Evolutionary conservation across 208 protist species (phyloP), one percentile per base, ranked within the genome.

Genomic region (Angomonas deanei): DNA sequence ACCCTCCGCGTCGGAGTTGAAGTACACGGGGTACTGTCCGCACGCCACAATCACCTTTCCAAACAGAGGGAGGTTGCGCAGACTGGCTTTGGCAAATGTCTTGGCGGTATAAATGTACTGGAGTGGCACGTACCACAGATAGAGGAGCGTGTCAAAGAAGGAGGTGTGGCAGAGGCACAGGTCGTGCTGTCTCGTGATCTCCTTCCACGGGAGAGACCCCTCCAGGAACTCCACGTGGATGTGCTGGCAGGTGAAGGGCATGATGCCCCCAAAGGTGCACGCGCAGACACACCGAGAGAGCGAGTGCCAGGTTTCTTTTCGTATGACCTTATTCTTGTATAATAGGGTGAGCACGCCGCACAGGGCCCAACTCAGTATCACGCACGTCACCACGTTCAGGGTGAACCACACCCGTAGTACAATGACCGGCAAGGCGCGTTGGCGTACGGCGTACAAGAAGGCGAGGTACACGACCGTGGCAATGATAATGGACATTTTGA

Each of bases 11-110:
- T 82, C 59, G 15, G 80, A 85, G 52, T 36, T 82, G 64, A 94
- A 96, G 70, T 94, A 86, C 13, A 96, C 88, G 0, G 79, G 88
- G 42, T 93, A 84, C 61, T 94, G 87, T 0, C 86, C 86, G 55
- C 85, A 92, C 13, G 56, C 56, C 23, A 68, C 60, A 38, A 94
- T 80, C 19, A 96, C 74, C 10, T 65, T 53, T 39, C 91, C 88
- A 65, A 93, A 82, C 21, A 96, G 55, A 6, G 91, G 88, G 31
- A 96, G 11, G 4, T 71, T 81, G 59, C 72, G 72, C 50, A 96
- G 70, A 2, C 70, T 64, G 2, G 76, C 72, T 72, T 96, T 94
- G 32, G 74, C 76, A 54, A 94, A 88, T 1, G 86, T 85, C 63
- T 85, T 86, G 47, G 68, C 69, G 10, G 57, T 74, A 39, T 63